Base-by-base conservation (phyloP, 2,329 filamentous ascomycete species). In the Capronia americana region DNA sequence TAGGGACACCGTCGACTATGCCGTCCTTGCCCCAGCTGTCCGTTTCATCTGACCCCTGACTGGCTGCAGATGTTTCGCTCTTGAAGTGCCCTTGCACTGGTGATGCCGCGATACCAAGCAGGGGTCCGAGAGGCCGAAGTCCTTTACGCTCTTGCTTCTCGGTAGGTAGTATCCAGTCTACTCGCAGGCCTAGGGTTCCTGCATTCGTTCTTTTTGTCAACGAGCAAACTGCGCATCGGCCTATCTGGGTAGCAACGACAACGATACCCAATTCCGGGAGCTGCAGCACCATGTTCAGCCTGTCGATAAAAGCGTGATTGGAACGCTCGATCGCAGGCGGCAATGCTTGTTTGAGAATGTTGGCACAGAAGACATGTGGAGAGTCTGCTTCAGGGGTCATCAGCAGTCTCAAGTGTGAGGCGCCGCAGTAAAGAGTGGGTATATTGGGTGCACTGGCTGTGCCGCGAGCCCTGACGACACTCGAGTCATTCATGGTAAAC, bases 191-290 rank as follows among this genome's bases (percentile, higher is more conserved):
- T 66, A 82, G 68, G 8, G 66, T 63, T 61, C 75, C 76, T 20
- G 74, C 75, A 17, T 74, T 69, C 54, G 73, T 65, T 41, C 75
- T 73, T 67, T 76, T 73, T 2, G 84, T 86, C 23, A 88, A 77
- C 0, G 82, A 78, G 55, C 88, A 80, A 1, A 89, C 76, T 3
- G 82, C 83, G 23, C 82, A 85, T 4, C 85, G 82, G 3, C 87
- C 87, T 61, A 84, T 83, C 55, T 87, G 86, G 1, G 83, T 84
- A 0, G 82, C 87, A 2, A 86, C 78, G 28, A 88, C 75, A 30
- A 89, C 82, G 54, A 88, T 76, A 3, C 86, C 86, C 4, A 88
- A 77, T 44, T 87, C 83, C 0, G 86, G 85, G 17, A 90, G 83
- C 59, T 87, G 83, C 12, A 83, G 81, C 26, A 82, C 77, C 80